Evolutionary conservation across 306 rosid genomes (phyloP).

Genomic region (Citrullus amarus): DNA sequence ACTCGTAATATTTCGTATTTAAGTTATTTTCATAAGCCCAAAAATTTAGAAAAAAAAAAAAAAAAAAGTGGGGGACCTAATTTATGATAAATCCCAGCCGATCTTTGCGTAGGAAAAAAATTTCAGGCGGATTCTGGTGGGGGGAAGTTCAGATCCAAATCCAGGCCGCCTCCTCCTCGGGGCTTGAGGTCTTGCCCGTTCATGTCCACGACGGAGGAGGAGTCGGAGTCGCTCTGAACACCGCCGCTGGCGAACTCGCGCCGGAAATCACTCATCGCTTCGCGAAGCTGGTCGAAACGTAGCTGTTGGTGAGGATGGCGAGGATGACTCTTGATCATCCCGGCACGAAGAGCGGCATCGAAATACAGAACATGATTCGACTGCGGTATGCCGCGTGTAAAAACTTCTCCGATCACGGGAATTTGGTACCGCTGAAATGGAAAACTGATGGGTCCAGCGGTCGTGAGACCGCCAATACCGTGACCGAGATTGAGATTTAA

Average conservation of each 20-base stretch:
- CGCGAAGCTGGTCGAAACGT: constrained; percentile 11
- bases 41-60: not conserved
- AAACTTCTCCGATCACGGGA: not conserved
- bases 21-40: not conserved
- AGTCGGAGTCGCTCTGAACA: constrained; percentile 34
- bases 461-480: constrained; percentile 4
- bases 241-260: not conserved
- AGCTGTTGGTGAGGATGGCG: constrained; percentile 12
- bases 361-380: constrained; percentile 24
- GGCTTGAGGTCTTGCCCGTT: constrained; percentile 15
- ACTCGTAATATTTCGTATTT: not conserved
- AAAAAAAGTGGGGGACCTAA: not conserved
- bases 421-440: constrained; percentile 30
- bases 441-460: constrained; percentile 19
- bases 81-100: constrained; percentile 6
- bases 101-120: constrained; percentile 2
- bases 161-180: constrained; percentile 6
- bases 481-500: constrained; percentile 48
- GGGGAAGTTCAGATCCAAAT: constrained; percentile 35
- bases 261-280: constrained; percentile 16
- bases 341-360: constrained; percentile 30
- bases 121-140: constrained; percentile 27
- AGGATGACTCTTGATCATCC: constrained; percentile 13
- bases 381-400: constrained; percentile 8
- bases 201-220: constrained; percentile 31